phyloP scores from a whole-genome alignment of 2,329 filamentous ascomycete species.

The Arthrinium phaeospermum region DNA sequence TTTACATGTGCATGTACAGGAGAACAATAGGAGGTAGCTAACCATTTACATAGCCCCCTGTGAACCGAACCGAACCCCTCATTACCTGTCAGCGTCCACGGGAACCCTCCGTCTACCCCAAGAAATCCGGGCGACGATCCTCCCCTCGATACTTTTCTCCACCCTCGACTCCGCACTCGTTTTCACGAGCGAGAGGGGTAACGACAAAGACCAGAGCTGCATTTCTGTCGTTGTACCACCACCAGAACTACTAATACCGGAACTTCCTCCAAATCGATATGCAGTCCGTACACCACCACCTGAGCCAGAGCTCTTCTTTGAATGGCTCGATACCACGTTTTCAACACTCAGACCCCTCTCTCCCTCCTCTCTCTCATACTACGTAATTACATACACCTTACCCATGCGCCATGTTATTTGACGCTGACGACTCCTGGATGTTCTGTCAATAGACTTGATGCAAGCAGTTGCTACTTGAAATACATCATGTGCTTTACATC shows the following conservation, averaged over 20 bases:
- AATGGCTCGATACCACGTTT: slow-evolving; percentile 6
- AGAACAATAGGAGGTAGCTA: too few species aligned
- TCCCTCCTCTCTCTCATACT: background rate
- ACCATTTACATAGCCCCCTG: background rate
- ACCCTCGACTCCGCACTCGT: background rate
- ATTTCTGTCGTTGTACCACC: background rate
- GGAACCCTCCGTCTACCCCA: background rate
- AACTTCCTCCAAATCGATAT: background rate
- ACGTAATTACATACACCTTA: background rate
- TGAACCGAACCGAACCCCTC: background rate
- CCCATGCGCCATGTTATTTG: background rate
- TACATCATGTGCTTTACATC: too few species aligned
- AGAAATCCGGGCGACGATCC: background rate
- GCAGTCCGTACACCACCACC: background rate
- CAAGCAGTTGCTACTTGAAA: background rate
- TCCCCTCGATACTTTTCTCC: background rate
- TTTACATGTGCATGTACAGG: background rate
- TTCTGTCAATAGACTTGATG: background rate
- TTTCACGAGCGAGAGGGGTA: background rate
- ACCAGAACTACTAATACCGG: background rate
- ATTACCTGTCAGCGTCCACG: background rate
- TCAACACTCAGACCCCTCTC: background rate
- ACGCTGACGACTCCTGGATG: background rate
- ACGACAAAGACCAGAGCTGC: background rate
- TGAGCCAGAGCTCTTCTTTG: background rate